These are phyloP conservation scores for Hypoxylon rubiginosum DNA, from an alignment of 2,329 filamentous ascomycete genomes.

Conservation along the genomic window DNA sequence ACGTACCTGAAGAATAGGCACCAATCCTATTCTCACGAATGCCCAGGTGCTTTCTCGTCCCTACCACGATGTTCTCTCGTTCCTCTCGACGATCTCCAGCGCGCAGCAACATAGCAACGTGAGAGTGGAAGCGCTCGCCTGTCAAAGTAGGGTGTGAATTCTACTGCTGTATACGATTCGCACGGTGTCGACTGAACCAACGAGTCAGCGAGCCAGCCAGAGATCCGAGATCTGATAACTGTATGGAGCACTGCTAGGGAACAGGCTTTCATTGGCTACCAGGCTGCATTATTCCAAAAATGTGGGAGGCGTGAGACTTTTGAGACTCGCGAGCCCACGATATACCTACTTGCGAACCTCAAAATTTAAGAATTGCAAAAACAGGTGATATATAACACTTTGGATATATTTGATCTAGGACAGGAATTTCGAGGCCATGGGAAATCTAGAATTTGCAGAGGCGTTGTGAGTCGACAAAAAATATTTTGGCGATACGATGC, in stretches of 20 bases:
- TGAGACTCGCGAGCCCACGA: not conserved
- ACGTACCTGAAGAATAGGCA: not conserved
- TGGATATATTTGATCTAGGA: not conserved
- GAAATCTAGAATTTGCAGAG: not conserved
- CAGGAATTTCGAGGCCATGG: not conserved
- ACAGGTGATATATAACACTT: not conserved
- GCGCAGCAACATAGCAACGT: not conserved
- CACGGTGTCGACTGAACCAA: not conserved
- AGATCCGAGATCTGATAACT: constrained; percentile 3
- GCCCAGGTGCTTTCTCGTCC: not conserved
- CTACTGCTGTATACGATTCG: not conserved
- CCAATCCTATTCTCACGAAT: not conserved
- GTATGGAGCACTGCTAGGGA: not conserved
- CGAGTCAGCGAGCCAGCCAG: not conserved
- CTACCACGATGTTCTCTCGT: not conserved
- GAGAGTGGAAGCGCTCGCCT: not conserved
- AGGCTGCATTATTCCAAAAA: not conserved
- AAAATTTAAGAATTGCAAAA: not conserved
- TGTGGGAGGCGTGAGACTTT: not conserved
- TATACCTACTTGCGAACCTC: not conserved
- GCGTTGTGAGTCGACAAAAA: not conserved
- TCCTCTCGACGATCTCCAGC: not conserved
- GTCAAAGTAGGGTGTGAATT: not conserved
- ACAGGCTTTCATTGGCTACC: not conserved
- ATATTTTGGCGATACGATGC: too few relatives aligned